Percentiles rank a stretch among this genome's conserved stretches.
Evolutionary conservation across 768 basidiomycete species (phyloP).

Genomic region (Psilocybe tampanensis): DNA sequence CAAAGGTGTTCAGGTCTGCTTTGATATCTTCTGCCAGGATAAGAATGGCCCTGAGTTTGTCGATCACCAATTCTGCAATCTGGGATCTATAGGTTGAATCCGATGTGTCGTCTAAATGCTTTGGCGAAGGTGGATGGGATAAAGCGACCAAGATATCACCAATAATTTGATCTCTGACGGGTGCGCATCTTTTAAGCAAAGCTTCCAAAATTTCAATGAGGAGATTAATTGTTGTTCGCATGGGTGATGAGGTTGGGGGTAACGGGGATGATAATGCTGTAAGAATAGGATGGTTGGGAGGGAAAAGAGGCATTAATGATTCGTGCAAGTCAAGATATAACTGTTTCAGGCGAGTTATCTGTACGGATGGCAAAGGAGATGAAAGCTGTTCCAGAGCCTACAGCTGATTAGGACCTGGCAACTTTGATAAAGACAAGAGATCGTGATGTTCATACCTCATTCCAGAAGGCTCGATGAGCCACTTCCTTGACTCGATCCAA

Average conservation of each 20-base stretch:
- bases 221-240: slow-evolving; percentile 56
- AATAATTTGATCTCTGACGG: slow-evolving; percentile 58
- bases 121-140: slow-evolving; percentile 18
- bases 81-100: neutral
- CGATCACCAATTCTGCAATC: slow-evolving; percentile 50
- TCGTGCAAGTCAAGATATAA: slow-evolving; percentile 57
- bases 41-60: slow-evolving; percentile 50
- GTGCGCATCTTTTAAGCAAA: slow-evolving; percentile 66
- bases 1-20: slow-evolving; percentile 64
- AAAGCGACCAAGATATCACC: slow-evolving; percentile 45
- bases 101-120: neutral
- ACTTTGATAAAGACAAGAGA: neutral
- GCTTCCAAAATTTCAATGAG: slow-evolving; percentile 55
- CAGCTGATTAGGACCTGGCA: too few relatives aligned
- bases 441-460: slow-evolving; percentile 50
- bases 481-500: slow-evolving; percentile 51
- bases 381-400: slow-evolving; percentile 62
- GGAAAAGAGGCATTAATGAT: slow-evolving; percentile 59
- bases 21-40: slow-evolving; percentile 65
- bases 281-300: slow-evolving; percentile 52
- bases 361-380: slow-evolving; percentile 56
- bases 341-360: slow-evolving; percentile 58
- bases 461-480: slow-evolving; percentile 74
- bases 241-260: slow-evolving; percentile 68
- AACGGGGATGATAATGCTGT: slow-evolving; percentile 56